These are phyloP conservation scores for Arabis alpina DNA, from an alignment of 345 rosid species.

Conservation along the genomic window DNA sequence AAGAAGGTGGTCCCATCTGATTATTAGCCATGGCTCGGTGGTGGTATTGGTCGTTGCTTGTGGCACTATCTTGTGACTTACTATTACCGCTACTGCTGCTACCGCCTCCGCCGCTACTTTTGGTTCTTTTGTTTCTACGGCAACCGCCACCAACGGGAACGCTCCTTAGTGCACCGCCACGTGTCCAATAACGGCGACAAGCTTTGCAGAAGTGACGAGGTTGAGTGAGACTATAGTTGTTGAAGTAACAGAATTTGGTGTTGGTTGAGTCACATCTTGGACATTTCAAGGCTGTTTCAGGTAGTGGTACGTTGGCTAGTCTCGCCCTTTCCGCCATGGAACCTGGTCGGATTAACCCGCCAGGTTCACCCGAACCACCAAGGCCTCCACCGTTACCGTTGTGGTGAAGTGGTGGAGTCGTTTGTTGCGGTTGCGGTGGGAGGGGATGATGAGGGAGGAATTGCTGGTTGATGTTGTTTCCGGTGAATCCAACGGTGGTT, in stretches of 20 bases:
- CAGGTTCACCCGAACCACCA: constrained; percentile 52
- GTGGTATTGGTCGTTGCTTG: constrained; percentile 44
- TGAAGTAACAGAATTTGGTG: constrained; percentile 88
- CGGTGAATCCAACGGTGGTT: constrained; percentile 49
- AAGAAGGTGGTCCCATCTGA: constrained; percentile 43
- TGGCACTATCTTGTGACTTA: constrained; percentile 45
- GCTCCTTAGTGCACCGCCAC: constrained; percentile 76
- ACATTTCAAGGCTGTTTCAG: constrained; percentile 68
- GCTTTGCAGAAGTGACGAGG: constrained; percentile 92
- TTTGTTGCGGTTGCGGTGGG: constrained; percentile 43
- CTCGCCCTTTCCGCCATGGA: constrained; percentile 81
- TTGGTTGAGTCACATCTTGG: constrained; percentile 85
- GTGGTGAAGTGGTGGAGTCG: constrained; percentile 37
- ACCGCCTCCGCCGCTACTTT: constrained; percentile 46
- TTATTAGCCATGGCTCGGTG: constrained; percentile 34
- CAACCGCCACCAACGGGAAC: constrained; percentile 92
- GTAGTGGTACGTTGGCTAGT: constrained; percentile 67
- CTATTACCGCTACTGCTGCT: constrained; percentile 41
- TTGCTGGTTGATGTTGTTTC: constrained; percentile 40
- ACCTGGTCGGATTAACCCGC: constrained; percentile 55
- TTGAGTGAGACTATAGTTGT: constrained; percentile 81
- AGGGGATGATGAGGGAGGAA: constrained; percentile 41
- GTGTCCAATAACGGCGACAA: constrained; percentile 88
- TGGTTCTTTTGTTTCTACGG: constrained; percentile 75
- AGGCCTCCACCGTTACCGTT: constrained; percentile 63